Base-by-base conservation (phyloP, 805 yeast genomes). In the Pichia cephalocereana region DNA sequence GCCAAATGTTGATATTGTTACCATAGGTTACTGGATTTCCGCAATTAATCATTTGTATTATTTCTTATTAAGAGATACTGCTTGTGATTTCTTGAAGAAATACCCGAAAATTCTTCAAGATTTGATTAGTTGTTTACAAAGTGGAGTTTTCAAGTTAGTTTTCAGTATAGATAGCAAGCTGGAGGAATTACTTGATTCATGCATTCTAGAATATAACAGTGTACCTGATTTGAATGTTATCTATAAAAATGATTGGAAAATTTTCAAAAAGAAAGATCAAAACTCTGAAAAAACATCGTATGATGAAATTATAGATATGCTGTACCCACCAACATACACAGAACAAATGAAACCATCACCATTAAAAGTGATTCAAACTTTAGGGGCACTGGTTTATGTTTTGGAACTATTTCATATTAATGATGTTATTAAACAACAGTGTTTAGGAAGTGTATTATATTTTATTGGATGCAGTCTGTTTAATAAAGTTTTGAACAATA, bases 271-370 rank as follows among this genome's bases (percentile, higher is more conserved):
- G 34, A 74, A 75, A 53, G 60, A 62, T 40, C 68, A 70, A 48
- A 44, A 50, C 11, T 38, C 45, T 9, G 65, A 64, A 32, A 74
- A 75, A 50, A 79, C 79, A 6, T 52, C 58, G 15, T 83, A 82
- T 60, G 88, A 84, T 46, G 91, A 86, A 54, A 83, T 89, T 34
- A 69, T 82, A 41, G 75, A 79, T 47, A 84, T 82, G 77, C 68
- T 88, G 48, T 82, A 83, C 53, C 98, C 98, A 6, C 98, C 98
- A 2, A 71, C 91, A 0, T 77, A 86, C 19, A 72, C 77, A 43
- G 84, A 86, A 49, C 83, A 87, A 59, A 80, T 85, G 74, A 81
- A 80, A 60, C 96, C 96, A 4, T 87, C 97, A 0, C 99, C 99
- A 0, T 70, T 90, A 46, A 82, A 80, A 55, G 75, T 90, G 46